A percentile compares a stretch with the other conserved stretches of the same genome.
phyloP scores from a whole-genome alignment of 2,329 filamentous ascomycete genomes.

The Fusarium pilosicola region DNA sequence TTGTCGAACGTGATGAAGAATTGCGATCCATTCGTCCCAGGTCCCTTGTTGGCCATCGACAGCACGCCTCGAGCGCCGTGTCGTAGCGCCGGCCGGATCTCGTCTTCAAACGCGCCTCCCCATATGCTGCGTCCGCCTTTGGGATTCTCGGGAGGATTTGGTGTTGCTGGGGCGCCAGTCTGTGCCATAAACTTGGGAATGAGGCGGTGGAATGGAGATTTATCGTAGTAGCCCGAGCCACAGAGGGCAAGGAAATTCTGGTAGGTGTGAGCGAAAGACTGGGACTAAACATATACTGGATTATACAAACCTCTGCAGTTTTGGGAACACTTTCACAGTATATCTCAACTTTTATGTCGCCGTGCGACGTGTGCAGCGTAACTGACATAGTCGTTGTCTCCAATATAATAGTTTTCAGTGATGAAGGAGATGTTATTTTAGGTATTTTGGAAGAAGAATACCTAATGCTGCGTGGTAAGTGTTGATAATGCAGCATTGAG shows the following conservation, averaged over 20 bases:
- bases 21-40: constrained; percentile 78
- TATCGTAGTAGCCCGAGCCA: constrained; percentile 80
- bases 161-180: constrained; percentile 71
- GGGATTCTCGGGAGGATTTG: constrained; percentile 63
- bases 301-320: constrained; percentile 76
- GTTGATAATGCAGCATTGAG: not conserved
- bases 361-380: constrained; percentile 85
- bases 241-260: constrained; percentile 90
- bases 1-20: constrained; percentile 85
- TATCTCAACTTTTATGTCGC: constrained; percentile 93
- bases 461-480: not conserved
- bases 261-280: constrained; percentile 18
- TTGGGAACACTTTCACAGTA: constrained; percentile 96
- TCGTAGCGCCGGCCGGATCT: constrained; percentile 76
- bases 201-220: constrained; percentile 80
- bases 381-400: constrained; percentile 63
- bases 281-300: not conserved
- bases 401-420: not conserved
- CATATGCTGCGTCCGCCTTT: constrained; percentile 80
- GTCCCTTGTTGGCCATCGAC: constrained; percentile 83
- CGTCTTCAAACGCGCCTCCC: constrained; percentile 79
- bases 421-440: not conserved
- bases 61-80: constrained; percentile 76
- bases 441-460: not conserved
- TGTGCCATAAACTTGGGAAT: constrained; percentile 86